Evolutionary conservation across 2,329 filamentous ascomycete genomes (phyloP), one percentile per base, ranked within the genome.

Genomic region (Botrytis fragariae): DNA sequence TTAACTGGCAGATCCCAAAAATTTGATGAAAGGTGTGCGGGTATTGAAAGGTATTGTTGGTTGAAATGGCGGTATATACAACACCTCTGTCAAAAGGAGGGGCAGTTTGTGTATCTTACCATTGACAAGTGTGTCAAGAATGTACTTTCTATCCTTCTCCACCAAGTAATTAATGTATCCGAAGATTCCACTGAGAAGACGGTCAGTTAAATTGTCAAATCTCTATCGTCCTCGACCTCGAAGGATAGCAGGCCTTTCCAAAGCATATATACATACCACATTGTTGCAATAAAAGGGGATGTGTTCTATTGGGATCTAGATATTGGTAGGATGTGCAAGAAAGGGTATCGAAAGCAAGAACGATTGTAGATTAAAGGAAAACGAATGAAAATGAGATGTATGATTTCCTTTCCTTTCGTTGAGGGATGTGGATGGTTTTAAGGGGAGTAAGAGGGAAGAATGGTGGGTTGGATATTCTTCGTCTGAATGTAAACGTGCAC

Each of bases 111-210:
- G 51, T 22, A 54, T 37, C 65, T 70, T 73, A 73, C 95, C 95
- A 87, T 98, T 98, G 84, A 98, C 92, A 79, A 99, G 89, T 76
- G 95, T 98, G 83, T 98, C 91, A 82, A 98, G 89, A 84, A 98
- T 97, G 86, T 92, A 97, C 85, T 93, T 95, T 84, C 96, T 91
- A 87, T 98, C 95, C 90, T 97, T 98, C 89, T 98, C 96, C 83
- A 98, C 94, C 83, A 98, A 87, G 86, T 98, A 98, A 88, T 98
- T 98, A 72, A 98, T 93, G 89, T 98, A 98, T 81, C 95, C 95
- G 87, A 98, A 97, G 85, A 96, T 97, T 84, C 93, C 93, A 91
- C 93, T 95, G 77, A 75, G 44, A 35, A 69, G 10, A 45, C 16
- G 29, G 70, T 68, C 39, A 72, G 63, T 60, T 59, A 65, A 37